Base-by-base conservation (phyloP, 2,329 filamentous ascomycete species). In the Microsporum audouinii region DNA sequence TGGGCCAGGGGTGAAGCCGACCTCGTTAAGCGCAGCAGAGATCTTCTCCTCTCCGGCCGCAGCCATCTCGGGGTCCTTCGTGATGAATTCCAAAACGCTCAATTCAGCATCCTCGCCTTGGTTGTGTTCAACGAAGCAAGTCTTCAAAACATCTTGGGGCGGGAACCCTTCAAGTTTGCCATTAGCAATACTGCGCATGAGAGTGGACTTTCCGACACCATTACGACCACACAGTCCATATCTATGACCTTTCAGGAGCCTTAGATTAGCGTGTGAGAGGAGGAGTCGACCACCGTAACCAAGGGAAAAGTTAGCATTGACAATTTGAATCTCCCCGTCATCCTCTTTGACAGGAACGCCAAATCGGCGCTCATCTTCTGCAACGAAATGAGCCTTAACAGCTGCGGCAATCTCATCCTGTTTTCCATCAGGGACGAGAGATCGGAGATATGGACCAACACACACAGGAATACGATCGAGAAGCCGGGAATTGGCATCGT, bases 51-150 rank as follows among this genome's bases (percentile, higher is more conserved):
- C 78, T 65, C 89, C 90, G 71, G 91, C 87, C 34, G 85, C 83
- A 59, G 86, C 87, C 65, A 97, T 89, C 63, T 88, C 86, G 2
- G 91, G 90, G 70, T 97, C 92, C 76, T 95, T 95, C 65, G 85
- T 80, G 66, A 95, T 88, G 72, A 95, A 99, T 62, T 97, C 88
- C 17, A 97, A 81, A 70, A 99, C 97, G 76, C 86, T 96, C 63
- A 97, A 88, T 65, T 97, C 91, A 39, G 94, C 92, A 76, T 96
- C 92, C 75, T 97, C 94, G 61, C 94, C 94, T 77, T 99, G 92
- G 78, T 97, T 97, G 80, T 99, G 94, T 79, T 99, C 94, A 49
- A 99, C 94, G 71, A 97, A 99, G 77, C 92, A 97, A 8, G 92
- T 97, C 69, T 89, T 88, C 69, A 99, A 85, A 63, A 91, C 87